phyloP scores from a whole-genome alignment of 306 rosid species.

The Glycine tomentella region DNA sequence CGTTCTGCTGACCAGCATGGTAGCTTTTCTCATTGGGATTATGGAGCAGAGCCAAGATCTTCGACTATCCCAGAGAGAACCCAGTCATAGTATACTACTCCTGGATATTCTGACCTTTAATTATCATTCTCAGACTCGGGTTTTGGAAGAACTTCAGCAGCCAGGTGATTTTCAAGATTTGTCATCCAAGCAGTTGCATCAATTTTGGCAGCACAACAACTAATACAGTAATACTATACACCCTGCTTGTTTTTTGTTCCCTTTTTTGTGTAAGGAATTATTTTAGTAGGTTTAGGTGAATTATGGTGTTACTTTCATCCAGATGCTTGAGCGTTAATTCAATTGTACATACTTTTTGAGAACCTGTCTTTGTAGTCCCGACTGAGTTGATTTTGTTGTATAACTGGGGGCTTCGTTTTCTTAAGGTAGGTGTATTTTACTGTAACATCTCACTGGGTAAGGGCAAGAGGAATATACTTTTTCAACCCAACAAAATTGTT shows the following conservation, averaged over 20 bases:
- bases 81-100: constrained; percentile 44
- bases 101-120: constrained; percentile 46
- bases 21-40: constrained; percentile 43
- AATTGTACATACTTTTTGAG: constrained; percentile 61
- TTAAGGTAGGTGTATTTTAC: not conserved
- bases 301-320: constrained; percentile 46
- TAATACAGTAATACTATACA: too few species aligned
- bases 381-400: constrained; percentile 35
- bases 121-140: not conserved
- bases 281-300: constrained; percentile 31
- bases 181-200: too few species aligned
- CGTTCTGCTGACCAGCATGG: constrained; percentile 44
- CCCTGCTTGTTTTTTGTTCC: too few species aligned
- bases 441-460: too few species aligned
- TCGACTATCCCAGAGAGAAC: constrained; percentile 42
- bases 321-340: not conserved
- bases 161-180: too few species aligned
- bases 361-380: constrained; percentile 27
- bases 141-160: too few species aligned
- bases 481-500: constrained; percentile 10
- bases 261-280: not conserved
- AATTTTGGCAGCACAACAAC: too few species aligned
- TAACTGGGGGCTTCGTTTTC: constrained; percentile 9
- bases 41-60: constrained; percentile 47
- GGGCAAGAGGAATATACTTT: not conserved